A percentile compares a stretch with the other conserved stretches of the same genome.
These are phyloP conservation scores for Solanum lignicaule DNA, from an alignment of 257 asterid species.

Conservation along the genomic window DNA sequence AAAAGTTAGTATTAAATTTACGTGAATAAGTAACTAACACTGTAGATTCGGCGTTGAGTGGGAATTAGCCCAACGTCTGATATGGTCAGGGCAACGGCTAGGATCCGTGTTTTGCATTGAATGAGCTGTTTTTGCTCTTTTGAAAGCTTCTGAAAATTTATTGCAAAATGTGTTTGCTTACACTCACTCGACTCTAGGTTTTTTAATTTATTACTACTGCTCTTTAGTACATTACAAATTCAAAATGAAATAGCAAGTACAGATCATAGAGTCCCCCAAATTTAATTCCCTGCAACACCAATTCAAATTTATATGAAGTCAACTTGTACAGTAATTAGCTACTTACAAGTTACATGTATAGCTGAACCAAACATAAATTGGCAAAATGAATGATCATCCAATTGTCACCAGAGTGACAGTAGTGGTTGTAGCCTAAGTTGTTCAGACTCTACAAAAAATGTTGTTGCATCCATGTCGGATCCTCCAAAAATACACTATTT, in stretches of 20 bases:
- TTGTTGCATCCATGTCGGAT: accelerated
- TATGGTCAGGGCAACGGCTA: not conserved
- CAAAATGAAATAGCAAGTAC: not conserved
- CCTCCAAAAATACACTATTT: accelerated
- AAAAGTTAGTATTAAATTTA: not conserved
- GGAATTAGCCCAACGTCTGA: not conserved
- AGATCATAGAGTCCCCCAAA: not conserved
- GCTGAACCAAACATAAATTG: not conserved
- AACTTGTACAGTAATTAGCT: not conserved
- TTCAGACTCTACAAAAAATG: too few relatives aligned
- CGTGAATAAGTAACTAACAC: not conserved
- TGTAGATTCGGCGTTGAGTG: not conserved
- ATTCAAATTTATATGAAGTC: not conserved
- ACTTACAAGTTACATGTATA: not conserved
- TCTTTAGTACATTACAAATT: not conserved
- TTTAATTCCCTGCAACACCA: not conserved
- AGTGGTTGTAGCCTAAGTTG: accelerated
- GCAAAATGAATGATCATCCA: not conserved
- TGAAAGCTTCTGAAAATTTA: not conserved
- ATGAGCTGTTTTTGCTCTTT: not conserved
- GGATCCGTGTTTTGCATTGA: not conserved
- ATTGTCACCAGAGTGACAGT: not conserved
- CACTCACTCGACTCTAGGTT: not conserved
- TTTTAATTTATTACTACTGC: not conserved
- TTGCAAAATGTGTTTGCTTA: not conserved